These are phyloP conservation scores for Lolium perenne DNA, from an alignment of 176 grass and related monocot species.

Conservation along the genomic window DNA sequence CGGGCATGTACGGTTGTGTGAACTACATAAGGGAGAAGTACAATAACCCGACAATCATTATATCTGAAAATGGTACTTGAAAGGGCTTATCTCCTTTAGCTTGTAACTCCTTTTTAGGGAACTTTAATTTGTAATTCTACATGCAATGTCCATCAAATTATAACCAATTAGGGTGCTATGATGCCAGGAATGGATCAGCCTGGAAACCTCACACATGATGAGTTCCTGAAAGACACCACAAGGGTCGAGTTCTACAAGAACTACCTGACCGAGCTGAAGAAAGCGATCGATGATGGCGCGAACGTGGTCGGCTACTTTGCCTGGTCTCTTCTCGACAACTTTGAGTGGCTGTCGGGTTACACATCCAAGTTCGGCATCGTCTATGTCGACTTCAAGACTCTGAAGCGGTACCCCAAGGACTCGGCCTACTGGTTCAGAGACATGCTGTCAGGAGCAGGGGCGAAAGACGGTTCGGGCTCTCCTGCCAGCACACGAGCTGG, in stretches of 20 bases:
- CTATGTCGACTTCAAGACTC: conserved; percentile 71
- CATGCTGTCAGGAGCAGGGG: conserved; percentile 55
- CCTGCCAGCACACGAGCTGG: neutral
- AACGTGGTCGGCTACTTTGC: conserved; percentile 76
- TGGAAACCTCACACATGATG: conserved; percentile 52
- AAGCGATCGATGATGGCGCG: conserved; percentile 65
- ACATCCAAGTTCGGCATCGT: conserved; percentile 81
- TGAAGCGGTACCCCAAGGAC: conserved; percentile 71
- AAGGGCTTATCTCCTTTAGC: neutral
- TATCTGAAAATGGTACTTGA: conserved; percentile 82
- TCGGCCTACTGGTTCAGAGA: conserved; percentile 82
- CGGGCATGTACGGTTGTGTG: conserved; percentile 79
- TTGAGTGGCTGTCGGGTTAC: conserved; percentile 81
- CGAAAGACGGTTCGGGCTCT: conserved; percentile 22
- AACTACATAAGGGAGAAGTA: conserved; percentile 85
- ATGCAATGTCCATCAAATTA: neutral
- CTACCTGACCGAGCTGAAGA: conserved; percentile 73
- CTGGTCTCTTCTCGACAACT: conserved; percentile 88
- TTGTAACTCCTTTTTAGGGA: no score
- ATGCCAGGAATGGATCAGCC: conserved; percentile 72
- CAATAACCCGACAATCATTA: conserved; percentile 67
- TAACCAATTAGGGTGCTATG: neutral
- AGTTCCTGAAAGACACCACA: conserved; percentile 41
- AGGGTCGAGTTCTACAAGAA: conserved; percentile 66
- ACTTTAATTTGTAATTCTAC: neutral